These are phyloP conservation scores for Moniliophthora roreri DNA, from an alignment of 1,284 basidiomycete species.

Conservation along the genomic window DNA sequence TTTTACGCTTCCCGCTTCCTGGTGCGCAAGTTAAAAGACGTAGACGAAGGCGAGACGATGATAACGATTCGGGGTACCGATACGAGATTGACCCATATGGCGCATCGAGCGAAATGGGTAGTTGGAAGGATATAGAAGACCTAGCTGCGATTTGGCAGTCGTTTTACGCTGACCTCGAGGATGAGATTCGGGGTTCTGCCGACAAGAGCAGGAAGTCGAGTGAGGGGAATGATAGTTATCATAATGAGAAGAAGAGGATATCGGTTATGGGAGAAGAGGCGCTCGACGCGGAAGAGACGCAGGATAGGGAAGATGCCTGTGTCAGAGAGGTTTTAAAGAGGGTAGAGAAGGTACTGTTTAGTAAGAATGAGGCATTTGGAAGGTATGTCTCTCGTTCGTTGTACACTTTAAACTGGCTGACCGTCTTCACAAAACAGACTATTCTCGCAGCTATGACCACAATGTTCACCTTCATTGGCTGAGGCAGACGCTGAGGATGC, in stretches of 20 bases:
- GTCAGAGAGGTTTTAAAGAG: slow-evolving; percentile 28
- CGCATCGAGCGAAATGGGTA: neutral
- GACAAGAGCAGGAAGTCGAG: slow-evolving; percentile 16
- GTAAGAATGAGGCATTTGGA: slow-evolving; percentile 8
- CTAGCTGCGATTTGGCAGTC: slow-evolving; percentile 10
- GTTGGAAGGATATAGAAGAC: slow-evolving; percentile 13
- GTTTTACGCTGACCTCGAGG: slow-evolving; percentile 14
- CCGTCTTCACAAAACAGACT: neutral
- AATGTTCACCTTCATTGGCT: neutral
- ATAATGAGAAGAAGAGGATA: slow-evolving; percentile 26
- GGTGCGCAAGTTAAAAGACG: neutral
- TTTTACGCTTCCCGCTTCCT: slow-evolving; percentile 2
- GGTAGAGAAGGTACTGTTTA: slow-evolving; percentile 37
- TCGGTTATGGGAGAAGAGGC: slow-evolving; percentile 9
- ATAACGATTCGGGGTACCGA: neutral
- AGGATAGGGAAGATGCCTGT: slow-evolving; percentile 29
- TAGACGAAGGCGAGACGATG: slow-evolving; percentile 1
- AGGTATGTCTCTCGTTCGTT: slow-evolving; percentile 3
- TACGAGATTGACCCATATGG: neutral
- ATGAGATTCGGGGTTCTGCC: slow-evolving; percentile 5
- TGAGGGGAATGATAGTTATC: slow-evolving; percentile 21
- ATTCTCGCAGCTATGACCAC: slow-evolving; percentile 9
- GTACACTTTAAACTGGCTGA: neutral
- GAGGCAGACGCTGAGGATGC: slow-evolving; percentile 50
- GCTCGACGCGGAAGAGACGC: slow-evolving; percentile 24